Evolutionary conservation across 257 asterid genomes (phyloP).

Genomic region (Knoxia roxburghii): DNA sequence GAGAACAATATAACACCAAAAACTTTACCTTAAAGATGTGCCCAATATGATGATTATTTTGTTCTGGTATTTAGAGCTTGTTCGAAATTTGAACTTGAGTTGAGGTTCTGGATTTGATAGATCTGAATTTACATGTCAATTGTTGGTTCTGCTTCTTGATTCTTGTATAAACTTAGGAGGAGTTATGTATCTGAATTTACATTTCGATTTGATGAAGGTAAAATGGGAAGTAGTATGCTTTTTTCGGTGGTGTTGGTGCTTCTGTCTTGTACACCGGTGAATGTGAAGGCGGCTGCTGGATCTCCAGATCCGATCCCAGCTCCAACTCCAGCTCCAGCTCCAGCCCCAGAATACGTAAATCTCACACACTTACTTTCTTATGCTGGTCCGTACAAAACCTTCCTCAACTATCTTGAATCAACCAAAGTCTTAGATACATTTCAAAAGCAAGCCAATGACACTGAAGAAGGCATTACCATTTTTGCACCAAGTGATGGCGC

Average conservation of each 20-base stretch:
- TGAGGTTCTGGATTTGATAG: background rate
- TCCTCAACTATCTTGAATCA: constrained; percentile 55
- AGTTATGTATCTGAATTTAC: too few species aligned
- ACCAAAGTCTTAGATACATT: constrained; percentile 62
- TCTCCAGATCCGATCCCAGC: constrained; percentile 30
- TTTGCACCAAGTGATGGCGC: constrained; percentile 69
- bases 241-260: constrained; percentile 19
- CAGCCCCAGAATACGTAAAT: constrained; percentile 70
- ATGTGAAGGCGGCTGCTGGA: constrained; percentile 29
- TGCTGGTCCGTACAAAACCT: constrained; percentile 75
- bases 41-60: background rate
- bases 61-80: background rate
- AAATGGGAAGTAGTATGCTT: constrained; percentile 28
- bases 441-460: constrained; percentile 71
- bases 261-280: constrained; percentile 26
- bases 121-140: background rate
- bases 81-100: background rate
- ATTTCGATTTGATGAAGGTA: constrained; percentile 7
- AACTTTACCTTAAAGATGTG: background rate
- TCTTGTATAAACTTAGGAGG: constrained; percentile 1
- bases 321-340: constrained; percentile 55
- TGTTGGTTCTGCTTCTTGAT: background rate
- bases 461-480: constrained; percentile 68
- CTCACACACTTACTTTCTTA: constrained; percentile 58
- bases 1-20: background rate